Evolutionary conservation across 2,329 filamentous ascomycete genomes (phyloP).

Genomic region (Trichoderma semiorbis): DNA sequence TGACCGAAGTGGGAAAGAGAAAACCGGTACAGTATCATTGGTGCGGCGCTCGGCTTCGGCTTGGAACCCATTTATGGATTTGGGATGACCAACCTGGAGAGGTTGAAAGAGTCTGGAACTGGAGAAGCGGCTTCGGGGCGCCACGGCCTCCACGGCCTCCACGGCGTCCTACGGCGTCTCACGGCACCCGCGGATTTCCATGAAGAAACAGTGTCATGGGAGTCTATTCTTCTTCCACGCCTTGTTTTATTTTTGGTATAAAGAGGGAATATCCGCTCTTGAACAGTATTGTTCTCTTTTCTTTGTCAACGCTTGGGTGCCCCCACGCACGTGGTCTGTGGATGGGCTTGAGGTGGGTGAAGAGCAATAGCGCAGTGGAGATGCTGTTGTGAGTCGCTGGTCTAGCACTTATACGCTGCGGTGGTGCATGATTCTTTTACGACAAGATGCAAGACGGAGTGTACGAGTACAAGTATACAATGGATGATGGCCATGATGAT

Average conservation of each 20-base stretch:
- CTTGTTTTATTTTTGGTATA: neutral
- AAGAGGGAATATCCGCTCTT: neutral
- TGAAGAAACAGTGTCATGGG: neutral
- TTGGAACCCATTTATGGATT: neutral
- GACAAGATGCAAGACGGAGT: neutral
- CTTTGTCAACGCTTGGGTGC: neutral
- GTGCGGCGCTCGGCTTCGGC: slow-evolving; percentile 5
- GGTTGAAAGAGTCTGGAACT: neutral
- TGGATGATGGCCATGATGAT: neutral
- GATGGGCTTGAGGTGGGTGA: neutral
- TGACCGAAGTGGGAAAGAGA: neutral
- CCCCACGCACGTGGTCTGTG: neutral
- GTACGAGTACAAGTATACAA: neutral
- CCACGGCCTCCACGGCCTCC: neutral
- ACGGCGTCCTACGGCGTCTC: neutral
- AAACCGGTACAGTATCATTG: too few species aligned
- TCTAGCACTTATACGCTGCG: neutral
- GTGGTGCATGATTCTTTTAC: too few species aligned
- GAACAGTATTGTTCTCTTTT: neutral
- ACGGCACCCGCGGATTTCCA: neutral
- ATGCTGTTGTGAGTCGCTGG: neutral
- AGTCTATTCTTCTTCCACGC: neutral
- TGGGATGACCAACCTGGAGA: neutral
- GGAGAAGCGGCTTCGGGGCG: neutral
- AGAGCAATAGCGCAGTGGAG: neutral